Base-by-base conservation (phyloP, 2,329 filamentous ascomycete genomes). In the Penicillium sp. region DNA sequence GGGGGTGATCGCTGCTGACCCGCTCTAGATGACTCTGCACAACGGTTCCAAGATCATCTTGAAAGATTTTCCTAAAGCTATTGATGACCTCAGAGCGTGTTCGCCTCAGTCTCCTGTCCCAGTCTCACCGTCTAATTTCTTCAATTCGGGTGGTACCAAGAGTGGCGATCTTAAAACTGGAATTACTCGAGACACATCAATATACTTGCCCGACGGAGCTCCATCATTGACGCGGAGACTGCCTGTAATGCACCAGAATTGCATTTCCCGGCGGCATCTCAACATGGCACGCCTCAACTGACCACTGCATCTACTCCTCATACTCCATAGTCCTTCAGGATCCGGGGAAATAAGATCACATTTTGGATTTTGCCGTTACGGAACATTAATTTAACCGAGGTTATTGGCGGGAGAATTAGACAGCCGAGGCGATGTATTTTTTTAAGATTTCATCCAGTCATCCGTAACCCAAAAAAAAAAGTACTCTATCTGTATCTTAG, bases 111-210 rank as follows among this genome's bases (percentile, higher is more conserved):
- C 19, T 14, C 26, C 33, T 42, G 33, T 55, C 33, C 46, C 47
- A 47, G 48, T 64, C 51, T 58, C 31, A 55, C 54, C 44, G 13
- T 19, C 45, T 13, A n/a, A 16, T 44, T 31, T 53, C 43, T 29
- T n/a, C 25, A 47, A 44, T 26, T 64, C 63, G 58, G 60, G 64
- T 62, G 51, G 58, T 64, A 67, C 63, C 58, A 43, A 59, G 44
- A 33, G 51, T 60, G 64, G 59, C 52, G 56, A 57, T 47, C 21
- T 39, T 23, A 14, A 50, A 21, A 42, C 9, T 50, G 48, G 48
- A 50, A 26, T 35, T 42, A 47, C 27, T 27, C 26, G n/a, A 27
- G 45, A 47, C 26, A 47, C 9, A 19, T 47, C 47, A 16, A 35
- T 35, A 35, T 48, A 11, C 26, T 50, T 16, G 33, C 21, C 33